Base-by-base conservation (phyloP, 768 basidiomycete species). In the Paxillus rubicundulus region DNA sequence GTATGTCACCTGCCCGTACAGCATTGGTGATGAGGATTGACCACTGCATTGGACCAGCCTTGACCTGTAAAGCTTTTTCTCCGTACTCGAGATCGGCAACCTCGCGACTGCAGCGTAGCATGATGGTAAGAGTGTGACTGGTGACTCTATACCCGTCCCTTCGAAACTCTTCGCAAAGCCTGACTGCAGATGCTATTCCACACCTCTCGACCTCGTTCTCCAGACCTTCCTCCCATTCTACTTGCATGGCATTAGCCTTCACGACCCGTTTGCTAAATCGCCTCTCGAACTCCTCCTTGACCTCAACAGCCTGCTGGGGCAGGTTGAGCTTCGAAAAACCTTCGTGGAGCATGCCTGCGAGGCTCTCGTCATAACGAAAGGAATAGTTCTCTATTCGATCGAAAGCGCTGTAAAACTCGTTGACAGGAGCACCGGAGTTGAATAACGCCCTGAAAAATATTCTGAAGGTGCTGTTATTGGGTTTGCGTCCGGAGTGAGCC, bases 21-120 rank as follows among this genome's bases (percentile, higher is more conserved):
- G 72, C 71, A 56, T 86, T 85, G 40, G 64, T 61, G 53, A 90
- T 74, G 32, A 89, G 61, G 48, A 77, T 68, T 5, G 79, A 74
- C 78, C 86, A 88, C 32, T 81, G 79, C 13, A 68, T 56, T 0
- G 73, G 68, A 9, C 70, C 70, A 18, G 78, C 74, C 41, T 64
- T 63, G 45, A 81, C 48, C 17, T 63, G 66, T 6, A 84, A 68
- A 13, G 67, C 69, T 27, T 69, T 57, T 51, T 81, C 75, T 50
- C 76, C 72, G 24, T 67, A 62, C 21, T 64, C 64, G 33, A 86
- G 65, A 53, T 82, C 77, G 7, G 71, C 54, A 10, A 76, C 61
- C 27, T 62, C 60, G 8, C 56, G 69, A n/a, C 77, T 77, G 41
- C 69, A 61, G 33, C 72, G 71, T 17, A 86, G 57, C 45, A 85